phyloP scores from a whole-genome alignment of 164 flowering plant genomes.

The Aristolochia fimbriata region DNA sequence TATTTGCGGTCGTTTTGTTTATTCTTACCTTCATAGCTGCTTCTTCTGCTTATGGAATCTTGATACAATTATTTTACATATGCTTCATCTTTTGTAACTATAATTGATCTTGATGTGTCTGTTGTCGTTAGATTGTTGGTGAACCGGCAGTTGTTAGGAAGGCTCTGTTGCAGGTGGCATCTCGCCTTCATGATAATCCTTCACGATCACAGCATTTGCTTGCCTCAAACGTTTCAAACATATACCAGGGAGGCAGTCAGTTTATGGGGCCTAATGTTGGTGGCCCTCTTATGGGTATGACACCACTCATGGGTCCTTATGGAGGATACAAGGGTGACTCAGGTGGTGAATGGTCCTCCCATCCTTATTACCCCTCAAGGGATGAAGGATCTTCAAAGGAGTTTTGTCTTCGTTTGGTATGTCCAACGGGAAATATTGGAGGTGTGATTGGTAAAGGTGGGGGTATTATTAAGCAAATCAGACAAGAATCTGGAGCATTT shows the following conservation, averaged over 20 bases:
- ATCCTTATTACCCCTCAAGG: constrained; percentile 54
- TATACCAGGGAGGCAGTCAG: constrained; percentile 45
- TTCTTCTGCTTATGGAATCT: not conserved
- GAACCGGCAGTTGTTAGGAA: constrained; percentile 57
- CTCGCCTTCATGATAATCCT: constrained; percentile 83
- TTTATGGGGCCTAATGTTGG: constrained; percentile 47
- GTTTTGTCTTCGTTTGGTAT: constrained; percentile 67
- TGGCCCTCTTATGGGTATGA: constrained; percentile 57
- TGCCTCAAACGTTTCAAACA: constrained; percentile 34
- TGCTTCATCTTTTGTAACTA: not conserved
- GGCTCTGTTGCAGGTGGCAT: constrained; percentile 61
- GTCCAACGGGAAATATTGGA: constrained; percentile 73
- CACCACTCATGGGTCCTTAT: constrained; percentile 62
- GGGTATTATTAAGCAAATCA: constrained; percentile 72
- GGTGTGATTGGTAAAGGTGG: constrained; percentile 95
- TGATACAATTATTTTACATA: not conserved
- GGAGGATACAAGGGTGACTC: constrained; percentile 75
- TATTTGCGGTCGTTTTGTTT: not conserved
- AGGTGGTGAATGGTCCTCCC: constrained; percentile 55
- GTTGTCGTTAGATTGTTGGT: constrained; percentile 46
- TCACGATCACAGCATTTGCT: constrained; percentile 83
- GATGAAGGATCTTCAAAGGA: constrained; percentile 68
- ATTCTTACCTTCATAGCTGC: not conserved
- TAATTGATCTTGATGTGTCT: not conserved
- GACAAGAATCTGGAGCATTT: constrained; percentile 77